Evolutionary conservation across 228 moss, liverwort and hornwort species (phyloP).

Genomic region (Sphagnum magellanicum): DNA sequence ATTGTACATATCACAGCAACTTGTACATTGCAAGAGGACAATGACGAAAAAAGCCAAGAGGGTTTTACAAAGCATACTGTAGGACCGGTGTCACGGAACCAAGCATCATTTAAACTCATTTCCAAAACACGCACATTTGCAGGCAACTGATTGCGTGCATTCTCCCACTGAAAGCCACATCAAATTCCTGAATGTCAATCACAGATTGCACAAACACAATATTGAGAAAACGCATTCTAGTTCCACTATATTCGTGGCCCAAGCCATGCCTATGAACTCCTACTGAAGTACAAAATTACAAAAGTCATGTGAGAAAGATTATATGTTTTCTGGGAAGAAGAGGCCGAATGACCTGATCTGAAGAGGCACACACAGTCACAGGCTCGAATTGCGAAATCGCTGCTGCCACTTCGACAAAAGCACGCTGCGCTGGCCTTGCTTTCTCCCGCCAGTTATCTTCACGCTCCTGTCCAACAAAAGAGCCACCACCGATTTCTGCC

Average conservation of each 20-base stretch:
- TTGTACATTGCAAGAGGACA: not conserved
- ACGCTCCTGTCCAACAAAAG: constrained; percentile 48
- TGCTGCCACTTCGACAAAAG: constrained; percentile 85
- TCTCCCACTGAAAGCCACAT: constrained; percentile 59
- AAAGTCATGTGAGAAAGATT: too few relatives aligned
- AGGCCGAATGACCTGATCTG: constrained; percentile 31
- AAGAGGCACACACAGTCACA: constrained; percentile 69
- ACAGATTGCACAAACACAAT: not conserved
- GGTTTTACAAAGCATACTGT: constrained; percentile 40
- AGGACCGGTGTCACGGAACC: constrained; percentile 88
- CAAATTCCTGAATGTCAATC: not conserved
- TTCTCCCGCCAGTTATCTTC: constrained; percentile 77
- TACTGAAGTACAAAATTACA: too few relatives aligned
- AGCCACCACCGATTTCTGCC: not conserved
- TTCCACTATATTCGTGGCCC: too few relatives aligned
- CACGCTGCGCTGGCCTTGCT: constrained; percentile 70
- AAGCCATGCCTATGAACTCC: too few relatives aligned
- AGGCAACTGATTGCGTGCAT: constrained; percentile 76
- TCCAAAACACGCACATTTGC: constrained; percentile 72
- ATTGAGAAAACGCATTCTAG: not conserved
- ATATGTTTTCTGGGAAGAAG: too few relatives aligned
- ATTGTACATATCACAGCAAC: not conserved
- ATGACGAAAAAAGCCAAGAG: constrained; percentile 1
- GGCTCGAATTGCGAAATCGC: constrained; percentile 88
- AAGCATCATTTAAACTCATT: constrained; percentile 88